A percentile compares a stretch with the other conserved stretches of the same genome.
phyloP scores from a whole-genome alignment of 2,329 filamentous ascomycete genomes.

The Neonectria punicea region DNA sequence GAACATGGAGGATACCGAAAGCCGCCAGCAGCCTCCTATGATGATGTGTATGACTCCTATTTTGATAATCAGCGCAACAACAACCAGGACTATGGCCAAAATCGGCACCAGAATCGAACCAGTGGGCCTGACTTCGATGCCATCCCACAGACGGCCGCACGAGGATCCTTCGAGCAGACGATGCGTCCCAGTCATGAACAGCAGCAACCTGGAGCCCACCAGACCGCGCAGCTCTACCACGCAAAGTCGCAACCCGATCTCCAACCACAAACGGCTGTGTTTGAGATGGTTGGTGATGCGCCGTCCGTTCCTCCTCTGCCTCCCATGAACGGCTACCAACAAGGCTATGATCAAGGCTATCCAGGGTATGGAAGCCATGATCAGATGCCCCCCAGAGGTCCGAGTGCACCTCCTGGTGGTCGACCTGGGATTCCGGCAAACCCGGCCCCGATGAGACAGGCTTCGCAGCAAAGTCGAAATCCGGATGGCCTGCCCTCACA shows the following conservation, averaged over 20 bases:
- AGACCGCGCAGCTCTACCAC: slow-evolving; percentile 64
- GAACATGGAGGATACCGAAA: slow-evolving; percentile 45
- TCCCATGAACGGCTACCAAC: slow-evolving; percentile 43
- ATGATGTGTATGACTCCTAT: slow-evolving; percentile 67
- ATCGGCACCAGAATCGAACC: slow-evolving; percentile 36
- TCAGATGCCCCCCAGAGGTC: slow-evolving; percentile 43
- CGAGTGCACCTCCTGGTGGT: slow-evolving; percentile 46
- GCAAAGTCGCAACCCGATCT: slow-evolving; percentile 76
- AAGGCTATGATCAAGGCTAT: slow-evolving; percentile 41
- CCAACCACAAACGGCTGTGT: slow-evolving; percentile 73
- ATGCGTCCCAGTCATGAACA: slow-evolving; percentile 54
- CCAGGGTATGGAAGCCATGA: slow-evolving; percentile 39
- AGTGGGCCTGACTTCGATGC: slow-evolving; percentile 58
- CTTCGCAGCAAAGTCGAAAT: slow-evolving; percentile 45
- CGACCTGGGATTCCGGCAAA: slow-evolving; percentile 5
- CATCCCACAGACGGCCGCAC: slow-evolving; percentile 44
- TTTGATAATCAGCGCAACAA: slow-evolving; percentile 54
- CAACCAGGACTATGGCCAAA: slow-evolving; percentile 37
- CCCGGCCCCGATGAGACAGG: slow-evolving; percentile 28
- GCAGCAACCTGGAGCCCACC: slow-evolving; percentile 61
- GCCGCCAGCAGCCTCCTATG: slow-evolving; percentile 52
- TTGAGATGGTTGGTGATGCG: slow-evolving; percentile 76
- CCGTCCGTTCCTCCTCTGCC: slow-evolving; percentile 65
- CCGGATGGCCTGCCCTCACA: slow-evolving; percentile 66
- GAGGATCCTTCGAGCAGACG: slow-evolving; percentile 60